A percentile compares a stretch with the other conserved stretches of the same genome.
phyloP scores from a whole-genome alignment of 805 yeast species.

The Lipomyces sp. region DNA sequence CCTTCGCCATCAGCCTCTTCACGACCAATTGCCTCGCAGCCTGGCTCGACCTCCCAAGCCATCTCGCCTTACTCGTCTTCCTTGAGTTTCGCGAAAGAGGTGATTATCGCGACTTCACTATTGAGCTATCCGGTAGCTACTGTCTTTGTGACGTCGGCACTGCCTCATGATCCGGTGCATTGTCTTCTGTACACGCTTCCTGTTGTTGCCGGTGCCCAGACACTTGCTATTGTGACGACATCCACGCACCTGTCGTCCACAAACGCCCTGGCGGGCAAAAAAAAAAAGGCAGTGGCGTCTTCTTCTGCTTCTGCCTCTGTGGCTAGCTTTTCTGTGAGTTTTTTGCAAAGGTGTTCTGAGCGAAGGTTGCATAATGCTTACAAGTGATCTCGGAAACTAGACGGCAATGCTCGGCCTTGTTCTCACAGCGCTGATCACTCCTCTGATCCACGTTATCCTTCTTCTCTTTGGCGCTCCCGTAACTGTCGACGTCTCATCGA shows the following conservation, averaged over 20 bases:
- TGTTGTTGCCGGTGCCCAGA: neutral
- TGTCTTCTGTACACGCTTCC: neutral
- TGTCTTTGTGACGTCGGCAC: conserved; percentile 26
- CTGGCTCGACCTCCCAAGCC: too few relatives aligned
- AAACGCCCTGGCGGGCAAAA: neutral
- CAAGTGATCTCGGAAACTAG: neutral
- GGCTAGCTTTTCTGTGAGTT: too few relatives aligned
- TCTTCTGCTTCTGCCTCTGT: too few relatives aligned
- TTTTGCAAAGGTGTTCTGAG: too few relatives aligned
- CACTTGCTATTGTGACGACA: too few relatives aligned
- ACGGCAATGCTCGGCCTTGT: conserved; percentile 14
- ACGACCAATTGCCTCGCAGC: neutral
- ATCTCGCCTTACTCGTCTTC: too few relatives aligned
- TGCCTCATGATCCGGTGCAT: conserved; percentile 22
- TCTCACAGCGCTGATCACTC: conserved; percentile 25
- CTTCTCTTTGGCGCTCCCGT: conserved; percentile 82
- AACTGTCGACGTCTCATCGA: conserved; percentile 49
- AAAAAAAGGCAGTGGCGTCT: conserved; percentile 4
- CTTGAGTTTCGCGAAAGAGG: too few relatives aligned
- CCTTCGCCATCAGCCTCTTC: neutral
- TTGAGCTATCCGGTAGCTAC: conserved; percentile 15
- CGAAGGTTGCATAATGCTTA: neutral
- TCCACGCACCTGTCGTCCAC: neutral
- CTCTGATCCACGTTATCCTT: conserved; percentile 39
- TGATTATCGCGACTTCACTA: conserved; percentile 1